phyloP scores from a whole-genome alignment of 2,329 filamentous ascomycete species.

The Lachnellula hyalina region DNA sequence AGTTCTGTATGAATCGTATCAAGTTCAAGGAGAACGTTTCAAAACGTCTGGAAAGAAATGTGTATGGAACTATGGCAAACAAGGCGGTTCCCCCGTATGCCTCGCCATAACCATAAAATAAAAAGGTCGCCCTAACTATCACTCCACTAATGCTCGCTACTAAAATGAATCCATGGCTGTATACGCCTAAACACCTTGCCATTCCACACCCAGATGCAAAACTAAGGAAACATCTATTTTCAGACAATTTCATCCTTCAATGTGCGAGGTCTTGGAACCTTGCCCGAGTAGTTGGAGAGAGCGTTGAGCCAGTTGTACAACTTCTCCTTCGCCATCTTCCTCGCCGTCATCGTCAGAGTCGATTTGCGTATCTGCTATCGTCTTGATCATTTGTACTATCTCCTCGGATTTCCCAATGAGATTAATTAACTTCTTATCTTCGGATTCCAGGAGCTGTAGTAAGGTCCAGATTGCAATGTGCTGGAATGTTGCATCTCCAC shows the following conservation, averaged over 20 bases:
- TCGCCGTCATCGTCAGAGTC: constrained; percentile 82
- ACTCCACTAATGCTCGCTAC: constrained; percentile 33
- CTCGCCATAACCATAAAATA: constrained; percentile 4
- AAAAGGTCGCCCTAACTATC: constrained; percentile 18
- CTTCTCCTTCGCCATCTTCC: constrained; percentile 88
- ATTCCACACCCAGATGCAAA: constrained; percentile 29
- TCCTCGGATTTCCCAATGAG: constrained; percentile 87
- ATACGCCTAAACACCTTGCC: constrained; percentile 34
- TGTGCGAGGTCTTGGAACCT: constrained; percentile 68
- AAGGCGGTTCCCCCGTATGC: background rate
- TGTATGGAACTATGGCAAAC: constrained; percentile 15
- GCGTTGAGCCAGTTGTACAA: constrained; percentile 82
- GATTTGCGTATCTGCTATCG: constrained; percentile 82
- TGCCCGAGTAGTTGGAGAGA: constrained; percentile 84
- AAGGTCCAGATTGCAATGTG: constrained; percentile 99
- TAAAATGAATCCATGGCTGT: constrained; percentile 26
- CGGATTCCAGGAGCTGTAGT: constrained; percentile 89
- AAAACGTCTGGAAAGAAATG: constrained; percentile 13
- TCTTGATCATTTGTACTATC: constrained; percentile 85
- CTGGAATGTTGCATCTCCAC: constrained; percentile 94
- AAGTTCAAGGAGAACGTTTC: constrained; percentile 24
- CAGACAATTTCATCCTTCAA: constrained; percentile 59
- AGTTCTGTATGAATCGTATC: constrained; percentile 25
- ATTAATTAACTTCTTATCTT: constrained; percentile 82
- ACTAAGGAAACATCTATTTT: constrained; percentile 27